Evolutionary conservation across 345 rosid species (phyloP).

Genomic region (Abelmoschus esculentus): DNA sequence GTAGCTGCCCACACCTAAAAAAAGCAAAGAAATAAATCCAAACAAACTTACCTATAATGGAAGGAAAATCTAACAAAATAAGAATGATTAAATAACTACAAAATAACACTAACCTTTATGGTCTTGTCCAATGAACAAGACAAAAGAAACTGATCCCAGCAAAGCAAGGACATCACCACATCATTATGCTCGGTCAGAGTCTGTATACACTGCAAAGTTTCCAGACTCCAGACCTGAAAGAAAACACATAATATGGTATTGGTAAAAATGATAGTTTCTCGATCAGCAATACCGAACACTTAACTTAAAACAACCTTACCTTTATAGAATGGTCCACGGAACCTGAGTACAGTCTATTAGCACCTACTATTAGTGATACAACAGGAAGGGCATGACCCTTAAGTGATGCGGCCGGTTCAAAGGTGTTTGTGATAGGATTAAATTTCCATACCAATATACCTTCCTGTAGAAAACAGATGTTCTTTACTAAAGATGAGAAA

Average conservation of each 20-base stretch:
- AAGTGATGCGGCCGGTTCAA: conserved; percentile 82
- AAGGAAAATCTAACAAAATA: not conserved
- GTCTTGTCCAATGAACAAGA: conserved; percentile 93
- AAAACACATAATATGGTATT: not conserved
- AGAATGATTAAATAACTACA: not conserved
- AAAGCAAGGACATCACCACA: conserved; percentile 91
- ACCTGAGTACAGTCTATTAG: conserved; percentile 85
- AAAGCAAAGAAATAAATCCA: not conserved
- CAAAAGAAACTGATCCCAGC: conserved; percentile 97
- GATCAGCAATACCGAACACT: not conserved
- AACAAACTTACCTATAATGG: not conserved
- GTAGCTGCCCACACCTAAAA: no score
- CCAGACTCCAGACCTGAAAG: conserved; percentile 83
- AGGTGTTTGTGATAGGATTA: conserved; percentile 48
- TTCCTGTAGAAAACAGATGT: conserved; percentile 44
- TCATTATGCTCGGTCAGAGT: conserved; percentile 64
- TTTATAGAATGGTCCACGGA: conserved; percentile 85
- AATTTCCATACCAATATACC: conserved; percentile 87
- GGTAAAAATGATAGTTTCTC: not conserved
- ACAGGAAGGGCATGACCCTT: conserved; percentile 61
- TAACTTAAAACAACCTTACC: conserved; percentile 30
- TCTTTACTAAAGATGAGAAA: not conserved
- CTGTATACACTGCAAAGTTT: conserved; percentile 82
- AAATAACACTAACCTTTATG: conserved; percentile 47
- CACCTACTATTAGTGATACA: conserved; percentile 80